phyloP scores from a whole-genome alignment of 2,329 filamentous ascomycete genomes.

The Monosporascus sp. region DNA sequence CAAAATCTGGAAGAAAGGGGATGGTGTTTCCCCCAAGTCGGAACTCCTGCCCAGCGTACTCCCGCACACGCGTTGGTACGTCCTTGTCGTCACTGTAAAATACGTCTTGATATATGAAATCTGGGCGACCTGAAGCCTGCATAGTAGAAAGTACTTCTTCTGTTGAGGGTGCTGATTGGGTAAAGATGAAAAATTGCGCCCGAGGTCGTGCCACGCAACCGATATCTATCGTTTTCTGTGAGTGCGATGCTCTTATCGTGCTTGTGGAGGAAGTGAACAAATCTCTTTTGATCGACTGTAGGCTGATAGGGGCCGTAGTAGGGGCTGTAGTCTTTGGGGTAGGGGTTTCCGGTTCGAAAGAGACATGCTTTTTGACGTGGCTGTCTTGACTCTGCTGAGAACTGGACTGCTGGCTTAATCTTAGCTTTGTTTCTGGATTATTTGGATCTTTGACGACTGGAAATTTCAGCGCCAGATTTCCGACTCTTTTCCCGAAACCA shows the following conservation, averaged over 20 bases:
- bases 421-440: constrained; percentile 55
- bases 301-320: constrained; percentile 1
- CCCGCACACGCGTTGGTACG: constrained; percentile 67
- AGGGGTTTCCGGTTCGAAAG: constrained; percentile 23
- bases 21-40: constrained; percentile 68
- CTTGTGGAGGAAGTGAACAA: constrained; percentile 12
- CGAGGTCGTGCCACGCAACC: constrained; percentile 18
- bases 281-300: constrained; percentile 8
- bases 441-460: constrained; percentile 72
- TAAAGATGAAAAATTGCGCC: constrained; percentile 25
- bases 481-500: constrained; percentile 35
- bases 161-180: constrained; percentile 26
- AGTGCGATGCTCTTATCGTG: constrained; percentile 6
- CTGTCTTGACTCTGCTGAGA: constrained; percentile 44
- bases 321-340: constrained; percentile 5
- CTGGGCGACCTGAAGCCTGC: constrained; percentile 50
- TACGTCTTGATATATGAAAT: constrained; percentile 75
- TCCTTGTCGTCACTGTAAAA: constrained; percentile 82
- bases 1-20: constrained; percentile 76
- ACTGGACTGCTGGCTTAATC: constrained; percentile 60
- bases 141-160: constrained; percentile 51
- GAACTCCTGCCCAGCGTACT: constrained; percentile 87
- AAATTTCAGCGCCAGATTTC: constrained; percentile 50
- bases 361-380: constrained; percentile 28
- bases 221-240: constrained; percentile 11